These are phyloP conservation scores for Yarrowia galli DNA, from an alignment of 1,139 yeast genomes.

Conservation along the genomic window DNA sequence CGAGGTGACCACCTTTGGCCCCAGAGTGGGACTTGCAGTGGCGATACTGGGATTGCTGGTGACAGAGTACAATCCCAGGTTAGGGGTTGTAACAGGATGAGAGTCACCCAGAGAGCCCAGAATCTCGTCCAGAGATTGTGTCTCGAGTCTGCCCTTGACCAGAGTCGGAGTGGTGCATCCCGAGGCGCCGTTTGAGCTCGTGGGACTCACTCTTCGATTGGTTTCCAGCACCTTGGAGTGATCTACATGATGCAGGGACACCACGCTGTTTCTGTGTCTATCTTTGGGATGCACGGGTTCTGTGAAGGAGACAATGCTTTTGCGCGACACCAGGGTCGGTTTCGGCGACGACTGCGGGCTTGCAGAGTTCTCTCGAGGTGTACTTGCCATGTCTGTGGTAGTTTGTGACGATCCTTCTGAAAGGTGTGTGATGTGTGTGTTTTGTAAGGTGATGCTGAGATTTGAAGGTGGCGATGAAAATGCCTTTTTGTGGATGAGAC, in stretches of 20 bases:
- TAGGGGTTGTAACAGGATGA: not conserved
- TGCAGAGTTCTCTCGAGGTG: slow-evolving; percentile 13
- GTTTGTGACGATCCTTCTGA: too few species aligned
- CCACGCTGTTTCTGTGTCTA: slow-evolving; percentile 34
- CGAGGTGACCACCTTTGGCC: not conserved
- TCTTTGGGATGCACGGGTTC: slow-evolving; percentile 36
- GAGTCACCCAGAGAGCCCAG: slow-evolving; percentile 19
- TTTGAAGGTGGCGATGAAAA: not conserved
- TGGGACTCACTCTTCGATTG: slow-evolving; percentile 15
- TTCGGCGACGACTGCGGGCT: slow-evolving; percentile 23
- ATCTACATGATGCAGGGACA: slow-evolving; percentile 31
- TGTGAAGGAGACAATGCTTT: slow-evolving; percentile 33
- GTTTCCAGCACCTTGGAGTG: slow-evolving; percentile 22
- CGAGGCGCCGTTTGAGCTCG: slow-evolving; percentile 20
- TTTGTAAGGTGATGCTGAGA: not conserved
- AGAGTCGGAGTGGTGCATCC: slow-evolving; percentile 24
- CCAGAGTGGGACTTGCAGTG: not conserved
- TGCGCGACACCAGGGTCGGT: slow-evolving; percentile 29
- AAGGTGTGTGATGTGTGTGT: not conserved
- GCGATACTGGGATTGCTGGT: not conserved
- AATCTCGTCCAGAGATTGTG: slow-evolving; percentile 27
- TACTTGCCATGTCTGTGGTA: slow-evolving; percentile 8
- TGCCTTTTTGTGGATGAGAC: not conserved
- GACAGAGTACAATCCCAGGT: not conserved
- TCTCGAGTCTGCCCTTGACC: slow-evolving; percentile 17